Evolutionary conservation across 345 rosid species (phyloP), one percentile per base, ranked within the genome.

Genomic region (Sonneratia alba): DNA sequence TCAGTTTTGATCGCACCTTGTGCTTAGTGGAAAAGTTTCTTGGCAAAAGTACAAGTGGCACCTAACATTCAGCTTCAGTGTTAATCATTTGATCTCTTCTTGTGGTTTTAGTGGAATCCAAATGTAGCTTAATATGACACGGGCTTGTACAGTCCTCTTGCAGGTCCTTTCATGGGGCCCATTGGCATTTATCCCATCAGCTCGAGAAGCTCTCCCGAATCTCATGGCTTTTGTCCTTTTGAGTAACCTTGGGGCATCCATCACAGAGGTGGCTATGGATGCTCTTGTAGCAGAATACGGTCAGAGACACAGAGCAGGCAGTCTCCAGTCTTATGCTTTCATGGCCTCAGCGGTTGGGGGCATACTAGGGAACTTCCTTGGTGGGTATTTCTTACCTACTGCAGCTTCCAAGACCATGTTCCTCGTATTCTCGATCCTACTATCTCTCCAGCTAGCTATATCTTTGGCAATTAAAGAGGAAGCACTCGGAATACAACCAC

Each of bases 241-340:
- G 5, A 78, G 98, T 73, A 93, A 93, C 79, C 80, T 88, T 15
- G 98, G 98, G 13, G 96, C 96, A 64, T 88, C 98, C 22, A 80
- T 93, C 64, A 80, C 89, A 22, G 97, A 93, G 82, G 97, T 93
- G 16, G 91, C 97, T 13, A 83, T 86, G 59, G 97, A 91, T 59
- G 98, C 98, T 73, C 90, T 93, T 67, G 90, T 93, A 45, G 89
- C 97, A 27, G 98, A 91, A 76, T 91, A 83, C 66, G 98, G 96
- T 48, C 81, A 86, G 63, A 84, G 85, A 73, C 83, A 83, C 71
- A 73, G 70, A 71, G 77, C 81, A 16, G 77, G 78, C 42, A 82
- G 88, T 68, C 92, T 91, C 61, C 97, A 93, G 73, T 88, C 96
- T 66, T 93, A 88, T 67, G 95, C 91, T 18, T 89, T 87, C 67